Evolutionary conservation across 768 basidiomycete genomes (phyloP).

Genomic region (Suillus paluster): DNA sequence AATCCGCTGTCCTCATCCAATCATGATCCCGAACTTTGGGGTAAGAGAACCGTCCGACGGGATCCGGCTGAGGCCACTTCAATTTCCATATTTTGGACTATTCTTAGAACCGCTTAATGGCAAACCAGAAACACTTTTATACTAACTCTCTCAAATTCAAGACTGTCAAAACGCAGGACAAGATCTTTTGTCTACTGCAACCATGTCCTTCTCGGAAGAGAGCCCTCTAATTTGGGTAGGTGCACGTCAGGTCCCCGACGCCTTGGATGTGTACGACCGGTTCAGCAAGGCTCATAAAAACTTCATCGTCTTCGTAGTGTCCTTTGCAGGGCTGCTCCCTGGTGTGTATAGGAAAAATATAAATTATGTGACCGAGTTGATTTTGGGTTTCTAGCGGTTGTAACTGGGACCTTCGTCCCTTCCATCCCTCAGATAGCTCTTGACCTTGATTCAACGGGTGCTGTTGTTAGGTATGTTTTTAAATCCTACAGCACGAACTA

Average conservation of each 20-base stretch:
- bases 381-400: constrained; percentile 17
- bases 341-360: constrained; percentile 39
- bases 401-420: constrained; percentile 40
- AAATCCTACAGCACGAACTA: neutral
- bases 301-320: constrained; percentile 54
- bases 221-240: neutral
- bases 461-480: constrained; percentile 31
- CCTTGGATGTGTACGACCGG: constrained; percentile 24
- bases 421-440: constrained; percentile 40
- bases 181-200: neutral
- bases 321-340: constrained; percentile 61
- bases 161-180: neutral
- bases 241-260: neutral
- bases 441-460: constrained; percentile 33
- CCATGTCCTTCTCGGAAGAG: constrained; percentile 5
- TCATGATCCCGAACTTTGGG: no score
- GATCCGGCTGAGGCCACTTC: no score
- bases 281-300: constrained; percentile 56
- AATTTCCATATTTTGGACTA: no score
- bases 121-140: no score
- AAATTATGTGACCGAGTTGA: neutral
- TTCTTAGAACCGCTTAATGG: neutral
- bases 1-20: no score
- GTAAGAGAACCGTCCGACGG: no score
- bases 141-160: no score